Percentiles rank a stretch among this genome's conserved stretches.
phyloP scores from a whole-genome alignment of 2,329 filamentous ascomycete genomes.

The Arthrobotrys sinensis region DNA sequence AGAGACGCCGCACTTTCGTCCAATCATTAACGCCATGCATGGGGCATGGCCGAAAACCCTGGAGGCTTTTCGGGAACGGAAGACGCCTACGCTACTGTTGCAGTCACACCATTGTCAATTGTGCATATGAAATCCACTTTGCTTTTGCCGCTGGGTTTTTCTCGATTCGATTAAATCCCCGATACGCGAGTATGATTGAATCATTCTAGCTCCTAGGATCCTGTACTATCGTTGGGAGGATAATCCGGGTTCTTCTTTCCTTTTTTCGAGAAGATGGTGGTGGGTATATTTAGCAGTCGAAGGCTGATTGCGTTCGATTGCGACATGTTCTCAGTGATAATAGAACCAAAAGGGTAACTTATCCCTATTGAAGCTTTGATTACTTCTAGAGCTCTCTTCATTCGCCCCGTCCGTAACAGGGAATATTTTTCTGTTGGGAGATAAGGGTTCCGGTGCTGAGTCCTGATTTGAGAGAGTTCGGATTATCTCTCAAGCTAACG shows the following conservation, averaged over 20 bases:
- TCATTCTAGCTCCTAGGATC: conserved; percentile 25
- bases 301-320: conserved; percentile 12
- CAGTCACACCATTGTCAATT: conserved; percentile 47
- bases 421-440: conserved; percentile 58
- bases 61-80: conserved; percentile 30
- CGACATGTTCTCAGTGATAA: conserved; percentile 22
- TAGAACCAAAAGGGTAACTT: not conserved
- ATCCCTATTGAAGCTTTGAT: conserved; percentile 6
- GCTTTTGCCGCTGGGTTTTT: conserved; percentile 25
- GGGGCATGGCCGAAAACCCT: conserved; percentile 18
- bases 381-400: conserved; percentile 39
- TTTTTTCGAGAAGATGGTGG: conserved; percentile 9
- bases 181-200: conserved; percentile 47
- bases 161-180: conserved; percentile 50
- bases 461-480: conserved; percentile 33
- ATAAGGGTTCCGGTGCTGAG: conserved; percentile 33
- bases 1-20: conserved; percentile 21
- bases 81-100: conserved; percentile 31
- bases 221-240: conserved; percentile 1
- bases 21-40: conserved; percentile 43
- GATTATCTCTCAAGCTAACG: conserved; percentile 56
- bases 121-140: conserved; percentile 36
- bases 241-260: conserved; percentile 2
- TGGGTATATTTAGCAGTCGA: conserved; percentile 43
- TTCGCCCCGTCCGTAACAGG: conserved; percentile 28